phyloP scores from a whole-genome alignment of 345 rosid species.

The Salix koriyanagi region DNA sequence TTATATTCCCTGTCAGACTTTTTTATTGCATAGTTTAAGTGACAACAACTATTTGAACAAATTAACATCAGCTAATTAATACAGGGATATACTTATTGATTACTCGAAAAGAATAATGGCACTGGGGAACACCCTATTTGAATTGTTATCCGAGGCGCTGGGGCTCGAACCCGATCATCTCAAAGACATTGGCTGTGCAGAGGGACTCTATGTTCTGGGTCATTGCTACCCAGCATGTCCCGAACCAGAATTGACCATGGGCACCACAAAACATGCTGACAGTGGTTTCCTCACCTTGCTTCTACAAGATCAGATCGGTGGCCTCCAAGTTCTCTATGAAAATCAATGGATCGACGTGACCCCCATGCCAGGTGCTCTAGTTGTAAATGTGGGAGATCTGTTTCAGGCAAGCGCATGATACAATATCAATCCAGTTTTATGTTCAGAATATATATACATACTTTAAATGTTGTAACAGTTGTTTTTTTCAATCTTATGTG shows the following conservation, averaged over 20 bases:
- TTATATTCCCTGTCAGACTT: not conserved
- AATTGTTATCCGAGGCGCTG: slow-evolving; percentile 7
- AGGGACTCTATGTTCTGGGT: slow-evolving; percentile 6
- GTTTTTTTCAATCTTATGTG: not conserved
- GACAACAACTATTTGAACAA: not conserved
- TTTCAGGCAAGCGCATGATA: not conserved
- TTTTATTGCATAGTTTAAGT: no score
- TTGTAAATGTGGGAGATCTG: slow-evolving; percentile 13
- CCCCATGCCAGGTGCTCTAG: slow-evolving; percentile 7
- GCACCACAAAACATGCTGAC: slow-evolving; percentile 10
- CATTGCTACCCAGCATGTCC: slow-evolving; percentile 25
- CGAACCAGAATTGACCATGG: slow-evolving; percentile 10
- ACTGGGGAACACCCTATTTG: not conserved
- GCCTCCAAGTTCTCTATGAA: slow-evolving; percentile 16
- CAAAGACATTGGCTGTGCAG: slow-evolving; percentile 14
- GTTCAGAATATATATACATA: no score
- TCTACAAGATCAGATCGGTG: slow-evolving; percentile 17
- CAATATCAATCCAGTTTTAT: not conserved
- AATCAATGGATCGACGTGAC: slow-evolving; percentile 13
- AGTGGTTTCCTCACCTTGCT: slow-evolving; percentile 11
- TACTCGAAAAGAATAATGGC: not conserved
- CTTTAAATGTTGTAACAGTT: not conserved
- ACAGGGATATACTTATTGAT: slow-evolving; percentile 1
- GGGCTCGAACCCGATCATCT: slow-evolving; percentile 9
- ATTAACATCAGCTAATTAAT: not conserved